These are phyloP conservation scores for Atkinsonella hypoxylon DNA, from an alignment of 2,329 filamentous ascomycete species.

Conservation along the genomic window DNA sequence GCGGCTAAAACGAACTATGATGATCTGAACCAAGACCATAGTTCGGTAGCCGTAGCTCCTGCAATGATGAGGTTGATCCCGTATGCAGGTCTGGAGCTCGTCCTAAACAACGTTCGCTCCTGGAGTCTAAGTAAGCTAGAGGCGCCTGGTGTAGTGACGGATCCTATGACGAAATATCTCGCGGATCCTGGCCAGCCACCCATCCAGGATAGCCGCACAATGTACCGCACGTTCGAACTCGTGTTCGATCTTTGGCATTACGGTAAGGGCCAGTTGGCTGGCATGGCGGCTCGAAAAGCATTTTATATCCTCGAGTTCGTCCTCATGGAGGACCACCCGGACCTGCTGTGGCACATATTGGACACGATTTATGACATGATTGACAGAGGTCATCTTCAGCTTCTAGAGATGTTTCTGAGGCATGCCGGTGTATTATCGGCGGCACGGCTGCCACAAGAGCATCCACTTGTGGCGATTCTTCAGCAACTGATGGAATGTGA, in stretches of 20 bases:
- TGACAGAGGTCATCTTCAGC: constrained; percentile 21
- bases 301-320: constrained; percentile 26
- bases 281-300: constrained; percentile 23
- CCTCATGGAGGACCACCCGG: constrained; percentile 24
- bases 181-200: constrained; percentile 23
- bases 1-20: constrained; percentile 2
- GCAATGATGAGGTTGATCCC: constrained; percentile 13
- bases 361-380: constrained; percentile 28
- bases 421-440: constrained; percentile 19
- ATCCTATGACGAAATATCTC: constrained; percentile 25
- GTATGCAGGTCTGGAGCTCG: constrained; percentile 19
- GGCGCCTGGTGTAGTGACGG: constrained; percentile 13
- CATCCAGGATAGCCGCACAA: constrained; percentile 26
- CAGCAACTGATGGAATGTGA: constrained; percentile 20
- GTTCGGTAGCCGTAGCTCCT: constrained; percentile 12
- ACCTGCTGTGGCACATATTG: constrained; percentile 25
- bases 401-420: constrained; percentile 22
- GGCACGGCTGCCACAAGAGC: constrained; percentile 18
- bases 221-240: constrained; percentile 27
- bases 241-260: constrained; percentile 25
- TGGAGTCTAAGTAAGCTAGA: constrained; percentile 25
- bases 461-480: constrained; percentile 23
- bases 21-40: background rate
- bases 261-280: constrained; percentile 23
- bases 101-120: constrained; percentile 22